Evolutionary conservation across 352 stramenopile species (phyloP).

Genomic region (Globisporangium okanoganense): DNA sequence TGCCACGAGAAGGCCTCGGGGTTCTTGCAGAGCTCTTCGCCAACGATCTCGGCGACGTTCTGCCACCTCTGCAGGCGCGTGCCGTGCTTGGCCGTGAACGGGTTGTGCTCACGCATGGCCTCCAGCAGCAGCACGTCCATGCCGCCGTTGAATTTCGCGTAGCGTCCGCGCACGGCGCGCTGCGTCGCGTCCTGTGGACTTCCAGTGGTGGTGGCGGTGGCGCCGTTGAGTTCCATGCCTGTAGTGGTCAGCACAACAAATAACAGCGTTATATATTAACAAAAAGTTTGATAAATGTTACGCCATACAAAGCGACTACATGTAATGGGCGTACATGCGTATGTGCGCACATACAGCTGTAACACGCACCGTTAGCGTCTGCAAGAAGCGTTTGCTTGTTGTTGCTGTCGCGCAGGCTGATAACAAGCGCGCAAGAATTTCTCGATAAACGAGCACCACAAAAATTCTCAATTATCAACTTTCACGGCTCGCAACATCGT

Average conservation of each 20-base stretch:
- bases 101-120: slow-evolving; percentile 64
- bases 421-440: slow-evolving; percentile 1
- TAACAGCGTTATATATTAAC: neutral
- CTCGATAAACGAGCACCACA: slow-evolving; percentile 1
- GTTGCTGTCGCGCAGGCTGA: neutral
- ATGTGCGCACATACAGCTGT: no score
- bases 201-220: neutral
- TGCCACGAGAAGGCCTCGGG: slow-evolving; percentile 74
- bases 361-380: slow-evolving; percentile 1
- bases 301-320: no score
- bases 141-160: slow-evolving; percentile 73
- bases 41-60: slow-evolving; percentile 57
- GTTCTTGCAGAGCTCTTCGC: slow-evolving; percentile 63
- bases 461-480: neutral
- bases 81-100: slow-evolving; percentile 78
- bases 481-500: no score
- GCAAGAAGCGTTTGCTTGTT: neutral
- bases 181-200: slow-evolving; percentile 14
- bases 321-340: no score
- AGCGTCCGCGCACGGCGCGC: slow-evolving; percentile 45
- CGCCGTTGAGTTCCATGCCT: neutral
- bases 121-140: slow-evolving; percentile 83
- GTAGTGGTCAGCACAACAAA: neutral
- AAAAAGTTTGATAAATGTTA: no score
- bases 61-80: slow-evolving; percentile 84